Evolutionary conservation across 345 rosid species (phyloP).

Genomic region (Brassica carinata): DNA sequence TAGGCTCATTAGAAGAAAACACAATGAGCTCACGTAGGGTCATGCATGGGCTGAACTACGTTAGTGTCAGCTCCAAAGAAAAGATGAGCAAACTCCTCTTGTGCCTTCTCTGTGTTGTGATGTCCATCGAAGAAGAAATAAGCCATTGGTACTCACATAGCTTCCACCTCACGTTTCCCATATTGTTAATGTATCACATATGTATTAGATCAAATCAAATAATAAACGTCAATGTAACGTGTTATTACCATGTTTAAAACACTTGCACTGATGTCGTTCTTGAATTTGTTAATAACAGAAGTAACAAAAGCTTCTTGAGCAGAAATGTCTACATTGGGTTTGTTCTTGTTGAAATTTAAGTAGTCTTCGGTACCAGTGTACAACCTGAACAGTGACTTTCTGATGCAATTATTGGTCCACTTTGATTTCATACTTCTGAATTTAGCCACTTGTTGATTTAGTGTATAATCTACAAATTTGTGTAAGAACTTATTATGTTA

Average conservation of each 20-base stretch:
- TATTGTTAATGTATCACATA: not conserved
- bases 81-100: slow-evolving; percentile 32
- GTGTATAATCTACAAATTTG: slow-evolving; percentile 3
- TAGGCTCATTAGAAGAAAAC: not conserved
- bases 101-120: slow-evolving; percentile 39
- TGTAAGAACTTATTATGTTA: not conserved
- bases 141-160: slow-evolving; percentile 37
- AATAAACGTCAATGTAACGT: too few species aligned
- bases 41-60: slow-evolving; percentile 35
- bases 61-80: slow-evolving; percentile 19
- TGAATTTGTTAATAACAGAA: slow-evolving; percentile 11
- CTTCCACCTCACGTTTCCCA: slow-evolving; percentile 27
- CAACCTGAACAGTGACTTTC: slow-evolving; percentile 24
- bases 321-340: slow-evolving; percentile 18
- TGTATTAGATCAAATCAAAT: not conserved
- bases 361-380: slow-evolving; percentile 36
- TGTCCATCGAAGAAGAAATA: slow-evolving; percentile 38
- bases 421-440: slow-evolving; percentile 11
- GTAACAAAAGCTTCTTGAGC: slow-evolving; percentile 31
- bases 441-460: slow-evolving; percentile 18
- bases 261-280: slow-evolving; percentile 30
- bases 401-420: slow-evolving; percentile 10
- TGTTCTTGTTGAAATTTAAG: slow-evolving; percentile 4
- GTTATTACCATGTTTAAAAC: not conserved
- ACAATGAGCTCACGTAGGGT: slow-evolving; percentile 32